Base-by-base conservation (phyloP, 2,329 filamentous ascomycete genomes). In the Fusarium humuli region DNA sequence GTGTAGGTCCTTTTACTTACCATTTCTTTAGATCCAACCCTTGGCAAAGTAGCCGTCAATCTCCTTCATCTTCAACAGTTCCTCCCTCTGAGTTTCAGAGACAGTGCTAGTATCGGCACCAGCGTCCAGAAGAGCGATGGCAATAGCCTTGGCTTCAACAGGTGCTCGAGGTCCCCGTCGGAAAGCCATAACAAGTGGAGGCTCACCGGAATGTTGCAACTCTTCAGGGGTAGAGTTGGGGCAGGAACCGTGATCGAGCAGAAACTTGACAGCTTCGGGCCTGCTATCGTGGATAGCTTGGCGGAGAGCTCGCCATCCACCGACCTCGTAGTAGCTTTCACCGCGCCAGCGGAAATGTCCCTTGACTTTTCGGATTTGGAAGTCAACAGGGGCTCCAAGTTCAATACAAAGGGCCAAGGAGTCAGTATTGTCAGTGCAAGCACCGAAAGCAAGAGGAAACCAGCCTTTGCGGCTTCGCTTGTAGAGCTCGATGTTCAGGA, bases 191-290 rank as follows among this genome's bases (percentile, higher is more conserved):
- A 6, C 18, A 7, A 61, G 23, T 1, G 37, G 41, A 1, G 40
- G 7, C 4, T 50, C 45, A 7, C 22, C 42, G 6, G 3, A 2
- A 6, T 6, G 0, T 0, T 30, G 13, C 3, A 14, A 10, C 20
- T 68, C 37, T 2, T 23, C 5, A 1, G 18, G 7, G 1, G 20
- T 50, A n/a, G 27, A n/a, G 14, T 64, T 27, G 2, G 64, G 65
- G 16, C 57, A 22, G 6, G 46, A 20, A 11, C 22, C 37, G 7
- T 58, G 22, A 0, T 5, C 6, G 4, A 67, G 37, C 1, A 68
- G 52, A 40, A 58, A 67, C 22, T 54, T 16, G 13, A 67, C 45
- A 0, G 48, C 37, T 2, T 42, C 30, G 10, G 7, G 12, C 4
- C 6, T 23, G 22, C 3, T 37, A n/a, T 16, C 16, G 14, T 34